These are phyloP conservation scores for Cyclotella distinguenda DNA, from an alignment of 108 stramenopile species.

Conservation along the genomic window DNA sequence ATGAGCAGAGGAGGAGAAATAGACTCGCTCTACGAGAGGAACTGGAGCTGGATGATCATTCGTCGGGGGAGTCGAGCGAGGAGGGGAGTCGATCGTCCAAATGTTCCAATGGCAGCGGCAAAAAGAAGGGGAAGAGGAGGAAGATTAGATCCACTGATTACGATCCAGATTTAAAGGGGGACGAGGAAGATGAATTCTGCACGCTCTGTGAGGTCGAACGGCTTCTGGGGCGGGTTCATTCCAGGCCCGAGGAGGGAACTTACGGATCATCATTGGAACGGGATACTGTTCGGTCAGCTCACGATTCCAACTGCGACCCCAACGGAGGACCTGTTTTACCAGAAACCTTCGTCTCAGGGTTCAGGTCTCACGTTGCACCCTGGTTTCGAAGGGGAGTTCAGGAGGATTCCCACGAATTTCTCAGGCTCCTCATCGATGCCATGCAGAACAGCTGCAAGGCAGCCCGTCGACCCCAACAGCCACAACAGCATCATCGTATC, in stretches of 20 bases:
- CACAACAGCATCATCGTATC: not conserved
- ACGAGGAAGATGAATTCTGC: constrained; percentile 58
- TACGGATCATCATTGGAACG: constrained; percentile 20
- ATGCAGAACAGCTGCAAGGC: constrained; percentile 85
- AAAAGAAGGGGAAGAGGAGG: constrained; percentile 9
- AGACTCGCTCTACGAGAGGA: too few relatives aligned
- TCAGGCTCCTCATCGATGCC: constrained; percentile 92
- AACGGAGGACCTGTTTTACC: constrained; percentile 62
- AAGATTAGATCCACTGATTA: constrained; percentile 18
- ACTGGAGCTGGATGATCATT: too few relatives aligned
- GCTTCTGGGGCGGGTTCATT: constrained; percentile 65
- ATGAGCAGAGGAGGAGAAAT: constrained; percentile 5
- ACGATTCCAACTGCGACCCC: not conserved
- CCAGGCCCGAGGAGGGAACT: constrained; percentile 24
- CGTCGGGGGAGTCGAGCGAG: too few relatives aligned
- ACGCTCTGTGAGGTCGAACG: constrained; percentile 79
- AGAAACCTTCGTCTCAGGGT: constrained; percentile 70
- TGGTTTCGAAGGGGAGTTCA: constrained; percentile 92
- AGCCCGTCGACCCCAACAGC: constrained; percentile 38
- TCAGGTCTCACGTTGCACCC: constrained; percentile 80
- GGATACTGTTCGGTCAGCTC: not conserved
- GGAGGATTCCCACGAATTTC: constrained; percentile 98
- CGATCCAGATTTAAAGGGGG: constrained; percentile 11
- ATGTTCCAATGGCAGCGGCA: not conserved
- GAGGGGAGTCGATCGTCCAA: too few relatives aligned